These are phyloP conservation scores for Blastosporella zonata DNA, from an alignment of 1,284 basidiomycete genomes.

Conservation along the genomic window DNA sequence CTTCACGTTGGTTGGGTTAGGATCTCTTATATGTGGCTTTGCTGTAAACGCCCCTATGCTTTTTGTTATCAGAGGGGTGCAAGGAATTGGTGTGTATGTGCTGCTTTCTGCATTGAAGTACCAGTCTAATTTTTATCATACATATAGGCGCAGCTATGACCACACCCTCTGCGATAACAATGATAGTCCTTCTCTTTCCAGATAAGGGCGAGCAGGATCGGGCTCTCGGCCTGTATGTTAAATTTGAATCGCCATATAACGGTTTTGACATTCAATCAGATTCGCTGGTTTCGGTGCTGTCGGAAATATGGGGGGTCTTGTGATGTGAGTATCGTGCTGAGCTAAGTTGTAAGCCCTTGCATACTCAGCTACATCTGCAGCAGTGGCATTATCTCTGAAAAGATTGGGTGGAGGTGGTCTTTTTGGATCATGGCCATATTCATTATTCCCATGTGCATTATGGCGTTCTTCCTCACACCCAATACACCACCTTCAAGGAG, in stretches of 20 bases:
- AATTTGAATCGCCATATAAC: not conserved
- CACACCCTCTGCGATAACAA: constrained; percentile 17
- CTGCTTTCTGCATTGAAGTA: too few species aligned
- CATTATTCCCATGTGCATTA: constrained; percentile 14
- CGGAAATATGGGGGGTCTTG: constrained; percentile 17
- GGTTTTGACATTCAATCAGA: constrained; percentile 9
- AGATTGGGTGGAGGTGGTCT: constrained; percentile 17
- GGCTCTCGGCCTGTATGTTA: constrained; percentile 16
- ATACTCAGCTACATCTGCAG: not conserved
- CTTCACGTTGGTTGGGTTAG: constrained; percentile 14
- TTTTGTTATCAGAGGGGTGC: constrained; percentile 19
- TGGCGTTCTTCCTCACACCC: constrained; percentile 14
- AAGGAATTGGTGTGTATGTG: constrained; percentile 18
- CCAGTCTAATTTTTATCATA: not conserved
- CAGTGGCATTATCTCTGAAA: constrained; percentile 18
- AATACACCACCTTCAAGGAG: constrained; percentile 1
- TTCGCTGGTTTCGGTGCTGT: constrained; percentile 19
- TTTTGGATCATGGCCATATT: constrained; percentile 22
- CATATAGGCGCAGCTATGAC: constrained; percentile 19
- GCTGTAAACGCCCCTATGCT: constrained; percentile 17
- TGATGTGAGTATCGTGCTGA: constrained; percentile 10
- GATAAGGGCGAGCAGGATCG: constrained; percentile 16
- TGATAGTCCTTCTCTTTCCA: constrained; percentile 19
- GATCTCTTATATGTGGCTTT: constrained; percentile 19
- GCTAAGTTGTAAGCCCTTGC: not conserved